Evolutionary conservation across 768 basidiomycete genomes (phyloP).

Genomic region (Trametes cubensis): DNA sequence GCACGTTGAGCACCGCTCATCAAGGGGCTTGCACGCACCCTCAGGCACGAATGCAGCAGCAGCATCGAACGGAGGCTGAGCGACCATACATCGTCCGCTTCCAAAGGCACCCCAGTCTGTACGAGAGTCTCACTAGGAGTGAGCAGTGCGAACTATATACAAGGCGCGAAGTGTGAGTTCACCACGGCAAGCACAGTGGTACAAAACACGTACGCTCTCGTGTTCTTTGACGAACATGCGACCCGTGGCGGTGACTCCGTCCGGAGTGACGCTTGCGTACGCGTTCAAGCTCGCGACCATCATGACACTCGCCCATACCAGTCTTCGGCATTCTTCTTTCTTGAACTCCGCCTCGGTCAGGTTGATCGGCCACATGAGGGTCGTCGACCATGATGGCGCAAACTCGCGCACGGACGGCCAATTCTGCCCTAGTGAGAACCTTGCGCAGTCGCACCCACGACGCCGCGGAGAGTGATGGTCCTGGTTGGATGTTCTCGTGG

Average conservation of each 20-base stretch:
- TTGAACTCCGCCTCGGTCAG: slow-evolving; percentile 17
- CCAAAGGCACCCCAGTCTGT: slow-evolving; percentile 26
- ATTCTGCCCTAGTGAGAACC: slow-evolving; percentile 3
- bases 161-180: neutral
- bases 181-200: neutral
- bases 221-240: slow-evolving; percentile 17
- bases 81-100: slow-evolving; percentile 20
- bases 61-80: slow-evolving; percentile 17
- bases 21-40: slow-evolving; percentile 5
- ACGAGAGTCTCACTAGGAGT: slow-evolving; percentile 15
- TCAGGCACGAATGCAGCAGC: slow-evolving; percentile 16
- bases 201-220: slow-evolving; percentile 9
- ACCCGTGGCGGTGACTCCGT: neutral
- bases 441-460: slow-evolving; percentile 10
- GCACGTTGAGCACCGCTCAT: slow-evolving; percentile 19
- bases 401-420: slow-evolving; percentile 17
- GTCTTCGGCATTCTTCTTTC: slow-evolving; percentile 19
- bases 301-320: slow-evolving; percentile 15
- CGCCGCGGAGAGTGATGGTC: neutral
- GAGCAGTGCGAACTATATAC: slow-evolving; percentile 13
- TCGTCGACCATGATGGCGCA: slow-evolving; percentile 15
- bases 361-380: slow-evolving; percentile 20
- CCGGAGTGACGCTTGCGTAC: slow-evolving; percentile 39
- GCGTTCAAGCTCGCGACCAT: slow-evolving; percentile 50
- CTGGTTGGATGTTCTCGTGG: neutral